A percentile compares a stretch with the other conserved stretches of the same genome.
Conservation (phyloP, 164 flowering plant genomes). For the Taxillus chinensis region DNA sequence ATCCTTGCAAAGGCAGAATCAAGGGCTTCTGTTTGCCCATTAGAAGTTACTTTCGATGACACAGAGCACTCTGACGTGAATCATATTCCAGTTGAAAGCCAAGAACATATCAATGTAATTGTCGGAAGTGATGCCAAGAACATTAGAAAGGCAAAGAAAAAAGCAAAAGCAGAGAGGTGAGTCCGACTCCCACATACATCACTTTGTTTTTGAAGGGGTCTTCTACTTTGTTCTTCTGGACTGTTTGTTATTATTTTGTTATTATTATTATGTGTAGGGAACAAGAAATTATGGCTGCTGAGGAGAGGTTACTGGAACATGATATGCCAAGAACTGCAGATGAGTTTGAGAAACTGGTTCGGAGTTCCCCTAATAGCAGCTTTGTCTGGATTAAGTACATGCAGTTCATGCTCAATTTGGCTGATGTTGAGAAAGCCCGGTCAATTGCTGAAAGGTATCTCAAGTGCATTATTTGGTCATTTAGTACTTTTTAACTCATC, state of each 20-base stretch:
- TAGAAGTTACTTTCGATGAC: conserved; percentile 77
- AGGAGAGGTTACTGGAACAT: conserved; percentile 58
- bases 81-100: conserved; percentile 11
- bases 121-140: conserved; percentile 27
- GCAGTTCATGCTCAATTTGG: conserved; percentile 56
- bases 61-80: conserved; percentile 33
- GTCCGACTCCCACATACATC: neutral
- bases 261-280: conserved; percentile 39
- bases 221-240: neutral
- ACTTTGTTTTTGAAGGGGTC: neutral
- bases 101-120: conserved; percentile 16
- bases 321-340: conserved; percentile 68
- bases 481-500: too few relatives aligned
- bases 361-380: conserved; percentile 90
- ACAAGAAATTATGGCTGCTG: conserved; percentile 74
- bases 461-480: neutral
- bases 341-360: conserved; percentile 80
- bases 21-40: conserved; percentile 76
- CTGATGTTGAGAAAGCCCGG: conserved; percentile 80
- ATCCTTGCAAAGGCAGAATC: conserved; percentile 44
- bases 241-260: too few relatives aligned
- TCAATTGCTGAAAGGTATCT: conserved; percentile 85
- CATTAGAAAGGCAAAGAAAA: conserved; percentile 42
- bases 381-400: conserved; percentile 89
- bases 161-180: conserved; percentile 64